Conservation (phyloP, 805 yeast species). For the Pichia deserticola region DNA sequence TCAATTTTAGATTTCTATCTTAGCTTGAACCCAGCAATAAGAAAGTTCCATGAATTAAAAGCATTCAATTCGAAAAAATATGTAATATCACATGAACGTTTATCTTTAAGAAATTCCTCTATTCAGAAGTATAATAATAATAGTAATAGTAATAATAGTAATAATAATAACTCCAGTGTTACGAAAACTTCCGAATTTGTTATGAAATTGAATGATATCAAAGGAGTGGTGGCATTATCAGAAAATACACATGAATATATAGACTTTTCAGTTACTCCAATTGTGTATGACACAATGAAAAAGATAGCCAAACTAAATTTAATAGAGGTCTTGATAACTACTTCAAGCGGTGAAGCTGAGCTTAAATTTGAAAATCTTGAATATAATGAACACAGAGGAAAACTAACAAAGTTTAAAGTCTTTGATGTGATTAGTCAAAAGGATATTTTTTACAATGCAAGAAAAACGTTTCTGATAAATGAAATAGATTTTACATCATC, state of each 20-base stretch:
- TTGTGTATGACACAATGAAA: neutral
- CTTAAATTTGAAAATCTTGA: slow-evolving; percentile 18
- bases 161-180: no score
- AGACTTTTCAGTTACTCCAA: neutral
- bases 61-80: neutral
- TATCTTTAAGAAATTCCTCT: neutral
- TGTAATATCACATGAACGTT: neutral
- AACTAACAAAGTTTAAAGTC: slow-evolving; percentile 13
- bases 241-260: neutral
- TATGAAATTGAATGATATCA: neutral
- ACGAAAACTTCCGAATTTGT: no score
- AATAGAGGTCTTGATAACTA: neutral
- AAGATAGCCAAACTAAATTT: neutral
- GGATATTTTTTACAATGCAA: slow-evolving; percentile 3
- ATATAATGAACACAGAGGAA: neutral
- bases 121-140: no score
- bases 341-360: neutral
- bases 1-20: slow-evolving; percentile 8
- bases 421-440: slow-evolving; percentile 20
- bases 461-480: slow-evolving; percentile 6
- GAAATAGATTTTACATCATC: slow-evolving; percentile 5
- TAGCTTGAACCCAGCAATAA: slow-evolving; percentile 13
- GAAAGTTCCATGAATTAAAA: neutral
- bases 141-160: no score
- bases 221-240: neutral